Percentiles rank a stretch among this genome's conserved stretches.
Conservation (phyloP, 2,329 filamentous ascomycete genomes). For the Epichloe uncinata region DNA sequence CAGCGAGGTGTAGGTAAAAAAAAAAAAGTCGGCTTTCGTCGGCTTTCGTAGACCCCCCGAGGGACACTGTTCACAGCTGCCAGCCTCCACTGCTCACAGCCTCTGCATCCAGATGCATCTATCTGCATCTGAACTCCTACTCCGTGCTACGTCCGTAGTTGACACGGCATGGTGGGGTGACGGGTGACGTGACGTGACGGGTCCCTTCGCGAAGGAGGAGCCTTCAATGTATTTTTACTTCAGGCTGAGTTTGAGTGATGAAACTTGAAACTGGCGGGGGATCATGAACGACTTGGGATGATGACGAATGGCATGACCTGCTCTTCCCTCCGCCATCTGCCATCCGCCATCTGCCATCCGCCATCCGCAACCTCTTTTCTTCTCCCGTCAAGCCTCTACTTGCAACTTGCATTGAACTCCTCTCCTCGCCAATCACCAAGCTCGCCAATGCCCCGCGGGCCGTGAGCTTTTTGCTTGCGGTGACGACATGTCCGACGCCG, state of each 20-base stretch:
- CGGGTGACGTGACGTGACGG: too few species aligned
- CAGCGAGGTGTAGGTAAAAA: too few species aligned
- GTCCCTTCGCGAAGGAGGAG: too few species aligned
- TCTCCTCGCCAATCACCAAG: background rate
- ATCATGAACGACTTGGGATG: background rate
- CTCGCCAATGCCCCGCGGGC: conserved; percentile 8
- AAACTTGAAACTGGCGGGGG: background rate
- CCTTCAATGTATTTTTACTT: too few species aligned
- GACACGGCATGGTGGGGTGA: too few species aligned
- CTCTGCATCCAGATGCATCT: too few species aligned
- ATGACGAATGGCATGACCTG: background rate
- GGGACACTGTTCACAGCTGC: too few species aligned
- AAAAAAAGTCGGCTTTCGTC: too few species aligned
- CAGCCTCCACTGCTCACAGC: too few species aligned
- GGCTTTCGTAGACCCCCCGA: too few species aligned
- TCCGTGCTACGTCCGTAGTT: too few species aligned
- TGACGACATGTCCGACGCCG: conserved; percentile 31
- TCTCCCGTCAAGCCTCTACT: background rate
- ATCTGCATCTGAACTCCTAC: too few species aligned
- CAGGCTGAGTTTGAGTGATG: background rate
- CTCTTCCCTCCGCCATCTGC: background rate
- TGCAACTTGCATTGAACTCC: background rate
- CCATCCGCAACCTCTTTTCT: background rate
- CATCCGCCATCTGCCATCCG: background rate
- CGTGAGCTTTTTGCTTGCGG: conserved; percentile 15